Evolutionary conservation across 768 basidiomycete genomes (phyloP), one percentile per base, ranked within the genome.

Genomic region (Suillus bovinus): DNA sequence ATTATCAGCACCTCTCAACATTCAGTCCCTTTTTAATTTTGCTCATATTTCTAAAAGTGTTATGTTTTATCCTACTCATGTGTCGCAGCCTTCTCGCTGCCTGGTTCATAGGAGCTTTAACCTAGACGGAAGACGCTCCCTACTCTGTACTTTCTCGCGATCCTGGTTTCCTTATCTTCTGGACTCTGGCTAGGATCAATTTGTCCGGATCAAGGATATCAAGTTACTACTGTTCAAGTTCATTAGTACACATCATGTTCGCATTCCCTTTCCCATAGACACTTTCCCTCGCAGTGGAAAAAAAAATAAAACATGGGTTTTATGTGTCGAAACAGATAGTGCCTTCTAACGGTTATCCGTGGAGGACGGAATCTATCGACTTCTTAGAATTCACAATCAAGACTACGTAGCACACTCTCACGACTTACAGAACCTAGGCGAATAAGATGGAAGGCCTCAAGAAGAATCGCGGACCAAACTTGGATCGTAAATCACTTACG

Each of bases 1-100:
- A 56, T 27, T 16, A 20, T 10, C 24, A 39, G 17, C 54, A 56
- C 54, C 54, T 17, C 54, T 56, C 54, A 56, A 56, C 54, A 27
- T 27, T 56, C 36, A 27, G 24, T 27, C 10, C 16, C 34, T 27
- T 38, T 56, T 38, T 56, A 36, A 39, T 24, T 55, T 2, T 10
- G 24, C 22, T 9, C 8, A 16, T 56, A 56, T 56, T 55, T 55
- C 54, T 56, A 38, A 38, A 55, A 27, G 36, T 20, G 16, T 56
- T 56, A 38, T 56, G 36, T 38, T 24, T 17, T 56, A 56, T 38
- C 17, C 16, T 38, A 56, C 54, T 38, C 54, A 54, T 38, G 1
- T 10, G 16, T 55, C 5, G 36, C 36, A 56, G 54, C 54, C 2
- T 38, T 38, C 7, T 24, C 22, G 36, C 34, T 38, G 54, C 34